Evolutionary conservation across 202 grass and related monocot genomes (phyloP).

Genomic region (Carex arenaria): DNA sequence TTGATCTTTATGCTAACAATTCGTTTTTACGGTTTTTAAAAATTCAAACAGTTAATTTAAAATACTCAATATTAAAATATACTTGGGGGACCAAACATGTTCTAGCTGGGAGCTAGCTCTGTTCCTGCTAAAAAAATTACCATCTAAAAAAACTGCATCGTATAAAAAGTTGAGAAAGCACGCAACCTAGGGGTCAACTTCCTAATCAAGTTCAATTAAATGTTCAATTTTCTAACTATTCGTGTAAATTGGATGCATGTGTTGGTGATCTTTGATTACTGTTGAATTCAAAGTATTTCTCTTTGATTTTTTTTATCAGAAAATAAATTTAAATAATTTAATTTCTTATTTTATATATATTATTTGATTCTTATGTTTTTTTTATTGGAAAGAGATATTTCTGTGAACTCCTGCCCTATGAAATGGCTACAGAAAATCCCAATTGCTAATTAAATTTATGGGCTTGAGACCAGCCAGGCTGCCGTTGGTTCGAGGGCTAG

Average conservation of each 20-base stretch:
- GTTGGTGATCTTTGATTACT: not conserved
- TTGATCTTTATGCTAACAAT: too few relatives aligned
- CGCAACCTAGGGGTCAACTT: constrained; percentile 9
- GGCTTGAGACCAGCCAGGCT: constrained; percentile 3
- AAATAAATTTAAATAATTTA: not conserved
- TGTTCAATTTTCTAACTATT: constrained; percentile 9
- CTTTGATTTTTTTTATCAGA: not conserved
- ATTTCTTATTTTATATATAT: not conserved
- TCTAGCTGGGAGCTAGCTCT: too few relatives aligned
- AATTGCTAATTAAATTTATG: not conserved
- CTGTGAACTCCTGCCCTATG: not conserved
- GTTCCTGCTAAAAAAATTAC: too few relatives aligned
- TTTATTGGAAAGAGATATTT: not conserved
- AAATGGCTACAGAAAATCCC: not conserved
- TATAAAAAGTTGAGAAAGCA: not conserved
- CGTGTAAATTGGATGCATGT: not conserved
- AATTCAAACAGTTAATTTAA: too few relatives aligned
- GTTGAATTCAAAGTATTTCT: not conserved
- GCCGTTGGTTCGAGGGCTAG: not conserved
- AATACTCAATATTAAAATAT: too few relatives aligned
- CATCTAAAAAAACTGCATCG: not conserved
- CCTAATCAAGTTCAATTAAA: not conserved
- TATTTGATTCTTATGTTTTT: not conserved
- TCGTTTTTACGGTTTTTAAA: too few relatives aligned
- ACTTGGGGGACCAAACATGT: too few relatives aligned